Base-by-base conservation (phyloP, 345 rosid species). In the Euphorbia pulcherrima region DNA sequence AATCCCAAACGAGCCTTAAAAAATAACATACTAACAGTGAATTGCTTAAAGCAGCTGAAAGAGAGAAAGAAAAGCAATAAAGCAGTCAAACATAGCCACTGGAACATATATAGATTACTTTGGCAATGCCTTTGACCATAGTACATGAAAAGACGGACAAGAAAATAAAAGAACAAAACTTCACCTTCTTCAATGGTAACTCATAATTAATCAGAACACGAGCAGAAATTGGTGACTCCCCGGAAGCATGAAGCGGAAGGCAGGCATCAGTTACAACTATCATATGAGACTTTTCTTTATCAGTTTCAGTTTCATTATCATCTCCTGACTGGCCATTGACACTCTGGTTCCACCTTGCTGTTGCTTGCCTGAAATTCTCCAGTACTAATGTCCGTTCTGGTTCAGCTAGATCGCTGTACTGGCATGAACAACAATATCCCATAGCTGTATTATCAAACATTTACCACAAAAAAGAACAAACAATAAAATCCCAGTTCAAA, bases 131-230 rank as follows among this genome's bases (percentile, higher is more conserved):
- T 20, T 7, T 16, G 26, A 64, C 28, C 10, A 30, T n/a, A 20
- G 41, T 57, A 64, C 29, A 53, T 18, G 29, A 56, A 56, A 41
- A 26, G 40, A 8, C 62, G 4, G 14, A 9, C 8, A 57, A 44
- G 33, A 68, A 68, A 21, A 18, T n/a, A n/a, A n/a, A n/a, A n/a
- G n/a, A 28, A 30, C 18, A 8, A 33, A 44, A 60, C 53, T 35
- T n/a, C 68, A 88, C 96, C 95, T 90, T 90, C 79, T 85, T 93
- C 6, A 85, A 37, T 29, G 98, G 97, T 51, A 93, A 76, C 65
- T 84, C 97, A 39, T 88, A 90, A 85, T 93, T 90, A 56, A 93
- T 93, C 73, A 93, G 75, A 73, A 93, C 78, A 8, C 88, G 79
- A 26, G 98, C 87, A 27, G 87, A 71, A 27, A 90, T 70, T 27